Base-by-base conservation (phyloP, 2,329 filamentous ascomycete species). In the Phoma sp. region DNA sequence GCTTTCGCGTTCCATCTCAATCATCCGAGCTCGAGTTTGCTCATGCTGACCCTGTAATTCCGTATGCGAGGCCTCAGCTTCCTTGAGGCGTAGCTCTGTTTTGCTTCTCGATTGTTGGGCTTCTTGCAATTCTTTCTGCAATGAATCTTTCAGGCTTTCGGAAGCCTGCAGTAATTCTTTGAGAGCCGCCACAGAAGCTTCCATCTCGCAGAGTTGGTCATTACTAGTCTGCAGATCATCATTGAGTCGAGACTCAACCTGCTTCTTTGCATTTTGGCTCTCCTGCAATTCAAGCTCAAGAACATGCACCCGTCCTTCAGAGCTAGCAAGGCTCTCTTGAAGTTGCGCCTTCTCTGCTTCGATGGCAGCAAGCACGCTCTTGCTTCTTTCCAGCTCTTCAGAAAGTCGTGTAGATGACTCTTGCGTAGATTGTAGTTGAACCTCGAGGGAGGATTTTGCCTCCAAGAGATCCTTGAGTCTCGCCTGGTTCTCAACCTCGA, bases 201-300 rank as follows among this genome's bases (percentile, higher is more conserved):
- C 61, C 7, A 70, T 59, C 30, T 67, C 61, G n/a, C 47, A 59
- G n/a, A 69, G 60, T 10, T 68, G 58, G 25, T 56, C 59, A 8
- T 52, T 58, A 41, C 61, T 66, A n/a, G 58, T 52, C 22, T 44
- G 51, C 3, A 58, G 23, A 5, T 65, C 58, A 10, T 44, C 51
- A 6, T 54, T 42, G 3, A 65, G 52, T 8, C 52, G 56, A 4
- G 45, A 22, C 24, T 69, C 61, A 3, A 41, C 44, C 23, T 59
- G 58, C 10, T 43, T 46, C 40, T 66, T 68, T 0, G 60, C 52
- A 7, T 48, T 51, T 10, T 52, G 55, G 3, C 60, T 48, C 4
- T 64, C 40, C 4, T 61, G 58, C 8, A 73, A 47, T 18, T 70
- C 62, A 8, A 47, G 40, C 27, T 59, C 50, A 7, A 73, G 55